Evolutionary conservation across 208 protist species (phyloP), one percentile per base, ranked within the genome.

Genomic region (Leishmania gerbilli): DNA sequence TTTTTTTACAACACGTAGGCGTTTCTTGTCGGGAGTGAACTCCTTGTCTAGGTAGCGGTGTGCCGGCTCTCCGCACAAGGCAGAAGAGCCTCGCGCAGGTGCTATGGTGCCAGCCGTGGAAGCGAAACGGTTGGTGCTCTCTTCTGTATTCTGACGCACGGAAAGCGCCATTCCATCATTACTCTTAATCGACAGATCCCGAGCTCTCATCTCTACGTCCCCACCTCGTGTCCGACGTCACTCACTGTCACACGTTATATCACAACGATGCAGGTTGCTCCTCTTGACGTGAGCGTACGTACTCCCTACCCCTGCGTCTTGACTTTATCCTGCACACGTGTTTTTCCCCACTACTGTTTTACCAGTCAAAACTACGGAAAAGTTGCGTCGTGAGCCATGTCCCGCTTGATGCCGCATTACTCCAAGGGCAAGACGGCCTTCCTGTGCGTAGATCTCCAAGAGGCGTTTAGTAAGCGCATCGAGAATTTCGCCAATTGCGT

Each of bases 381-480:
- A 27, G 27, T 53, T 55, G 42, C 9, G 68, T 45, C 42, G 60
- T 53, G 13, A 62, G 19, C 11, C 8, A 95, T 95, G 92, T 93
- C 89, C n/a, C 90, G 90, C 64, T 79, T 95, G 15, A 60, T 94
- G 31, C 79, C 88, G 5, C 90, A 96, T 71, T 95, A 95, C 83
- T 80, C 81, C 55, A 90, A 90, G 76, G 76, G 81, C 55, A 90
- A 88, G 67, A 91, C 91, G 7, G 93, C 91, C 27, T 96, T 96
- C 76, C 64, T 96, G 47, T 95, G 90, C 72, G 80, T 93, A 15
- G 93, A 96, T 77, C 67, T 96, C 56, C 93, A 96, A 74, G 89
- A 79, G 17, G 89, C 85, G n/a, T 96, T 96, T 77, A 67, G 71
- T 45, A n/a, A 87, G 42, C 87, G 87, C 62, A 95, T 95, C 40